Conservation (phyloP, 352 stramenopile genomes). For the Phytophthora tubulina region DNA sequence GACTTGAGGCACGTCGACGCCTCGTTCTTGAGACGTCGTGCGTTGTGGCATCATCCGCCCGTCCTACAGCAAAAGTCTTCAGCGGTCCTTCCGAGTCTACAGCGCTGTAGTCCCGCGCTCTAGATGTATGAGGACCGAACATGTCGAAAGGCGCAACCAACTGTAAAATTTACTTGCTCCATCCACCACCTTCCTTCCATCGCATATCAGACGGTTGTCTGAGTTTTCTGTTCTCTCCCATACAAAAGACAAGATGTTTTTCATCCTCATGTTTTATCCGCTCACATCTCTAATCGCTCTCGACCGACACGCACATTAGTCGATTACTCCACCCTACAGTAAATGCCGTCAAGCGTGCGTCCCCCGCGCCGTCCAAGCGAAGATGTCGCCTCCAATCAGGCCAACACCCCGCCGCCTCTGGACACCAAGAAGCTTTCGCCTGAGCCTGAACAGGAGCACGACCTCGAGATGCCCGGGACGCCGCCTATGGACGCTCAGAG, state of each 20-base stretch:
- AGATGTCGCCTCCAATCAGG: conserved; percentile 21
- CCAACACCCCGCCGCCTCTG: conserved; percentile 11
- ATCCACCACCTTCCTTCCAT: background rate
- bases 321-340: too few species aligned
- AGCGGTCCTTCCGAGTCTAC: conserved; percentile 22
- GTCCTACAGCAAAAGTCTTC: conserved; percentile 21
- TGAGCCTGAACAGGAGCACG: conserved; percentile 43
- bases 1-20: conserved; percentile 20
- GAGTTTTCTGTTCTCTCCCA: conserved; percentile 24
- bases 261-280: background rate
- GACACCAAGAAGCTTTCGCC: conserved; percentile 31
- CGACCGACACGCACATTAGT: too few species aligned
- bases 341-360: conserved; percentile 36
- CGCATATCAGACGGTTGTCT: conserved; percentile 21
- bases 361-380: conserved; percentile 22
- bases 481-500: conserved; percentile 58
- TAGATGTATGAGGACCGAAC: conserved; percentile 29
- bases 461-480: conserved; percentile 69
- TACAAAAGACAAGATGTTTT: conserved; percentile 27
- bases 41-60: conserved; percentile 17
- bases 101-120: conserved; percentile 2
- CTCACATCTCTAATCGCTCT: too few species aligned
- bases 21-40: conserved; percentile 17
- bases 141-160: background rate
- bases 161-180: background rate